Base-by-base conservation (phyloP, 306 rosid species). In the Geum urbanum region DNA sequence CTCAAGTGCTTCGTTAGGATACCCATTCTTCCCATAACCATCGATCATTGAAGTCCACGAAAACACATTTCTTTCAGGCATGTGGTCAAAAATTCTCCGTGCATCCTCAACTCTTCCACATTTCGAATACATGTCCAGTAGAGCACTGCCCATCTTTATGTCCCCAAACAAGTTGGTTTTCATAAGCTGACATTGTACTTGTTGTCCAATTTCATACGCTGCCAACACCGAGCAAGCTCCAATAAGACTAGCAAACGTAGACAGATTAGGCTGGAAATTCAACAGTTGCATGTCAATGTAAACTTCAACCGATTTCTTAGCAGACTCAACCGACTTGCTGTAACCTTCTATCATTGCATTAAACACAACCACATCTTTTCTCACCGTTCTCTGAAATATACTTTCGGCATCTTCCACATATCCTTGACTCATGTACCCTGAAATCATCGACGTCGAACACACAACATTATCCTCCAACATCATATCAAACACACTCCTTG, bases 21-120 rank as follows among this genome's bases (percentile, higher is more conserved):
- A 83, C 71, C 94, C 96, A 63, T 87, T 90, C 74, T 90, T 92
- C 63, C 97, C 98, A 72, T 88, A 92, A 61, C 97, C 98, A 78
- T 92, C 98, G 35, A 92, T 86, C 97, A 88, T 86, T 58, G 98
- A 92, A 46, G 96, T 90, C 98, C 97, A 92, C 1, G 98, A 86
- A 81, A 88, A 90, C 9, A 92, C 94, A 72, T 92, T 92, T 75
- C 80, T 90, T 67, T 63, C 65, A 41, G 49, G 78, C 97, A 92
- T 92, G 74, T 80, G 78, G 72, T 88, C 77, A 24, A 92, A 92
- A 74, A 92, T 84, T 64, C 67, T 83, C 67, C 66, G 77, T 43
- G 91, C 96, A 6, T 88, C 98, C 14, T 46, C 79, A 53, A 80
- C 81, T 82, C 76, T 84, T 75, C 97, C 96, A 59, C 97, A 92